Base-by-base conservation (phyloP, 108 stramenopile genomes). In the Cyclotella baltica region DNA sequence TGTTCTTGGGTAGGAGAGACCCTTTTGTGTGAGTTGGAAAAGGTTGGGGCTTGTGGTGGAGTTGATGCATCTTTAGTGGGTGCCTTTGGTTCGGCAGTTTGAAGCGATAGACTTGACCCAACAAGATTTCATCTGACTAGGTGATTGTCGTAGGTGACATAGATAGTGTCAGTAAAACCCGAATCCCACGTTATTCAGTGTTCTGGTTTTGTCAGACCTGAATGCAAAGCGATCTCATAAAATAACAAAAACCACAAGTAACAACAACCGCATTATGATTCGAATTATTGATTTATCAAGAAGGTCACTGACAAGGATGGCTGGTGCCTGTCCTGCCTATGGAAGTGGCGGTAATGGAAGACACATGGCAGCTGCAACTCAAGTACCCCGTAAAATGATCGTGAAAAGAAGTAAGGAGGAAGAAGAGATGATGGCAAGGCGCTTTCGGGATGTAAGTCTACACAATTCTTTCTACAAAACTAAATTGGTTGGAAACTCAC, bases 1-100 rank as follows among this genome's bases (percentile, higher is more conserved):
- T 82, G 93, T 55, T 75, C 78, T 20, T 94, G 91, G 91, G 91
- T 88, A 18, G 88, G 90, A 57, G 93, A 90, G 52, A 90, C 89
- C 4, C 81, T 94, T 31, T 35, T 87, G 8, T 58, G 66, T 51
- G 87, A 88, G 53, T 70, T 94, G 48, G 89, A 92, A 73, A 81
- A 85, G 34, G 85, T 90, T 30, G 91, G 93, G 23, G 93, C 91
- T 27, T 78, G 78, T 37, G 87, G 88, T 55, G 85, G 76, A 66
- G 62, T 66, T 15, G 20, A 31, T 31, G 4, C 33, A 3, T 57
- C 8, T 4, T 3, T 57, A 13, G 2, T 29, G 56, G 28, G 18
- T 16, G 6, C 47, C 18, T 16, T n/a, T 48, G 6, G 47, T 6
- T 43, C 40, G 13, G 10, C n/a, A 16, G 46, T 46, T 46, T 46